Evolutionary conservation across 495 filamentous ascomycete genomes (phyloP).

Genomic region (Cudoniella acicularis): DNA sequence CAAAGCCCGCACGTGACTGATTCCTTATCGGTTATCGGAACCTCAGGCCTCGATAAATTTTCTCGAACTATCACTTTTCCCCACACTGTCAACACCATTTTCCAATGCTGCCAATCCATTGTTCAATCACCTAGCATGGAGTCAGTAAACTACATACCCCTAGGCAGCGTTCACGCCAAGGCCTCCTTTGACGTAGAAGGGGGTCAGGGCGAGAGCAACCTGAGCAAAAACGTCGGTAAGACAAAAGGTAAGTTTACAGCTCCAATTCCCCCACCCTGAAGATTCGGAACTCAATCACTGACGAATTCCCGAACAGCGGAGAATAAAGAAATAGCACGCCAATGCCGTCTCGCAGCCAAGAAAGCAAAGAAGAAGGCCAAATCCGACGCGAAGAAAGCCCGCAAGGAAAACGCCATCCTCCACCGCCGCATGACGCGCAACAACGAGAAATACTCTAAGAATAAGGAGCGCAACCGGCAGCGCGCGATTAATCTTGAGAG

Average conservation of each 20-base stretch:
- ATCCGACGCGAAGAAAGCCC: conserved; percentile 34
- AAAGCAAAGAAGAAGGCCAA: conserved; percentile 21
- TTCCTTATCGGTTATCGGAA: conserved; percentile 4
- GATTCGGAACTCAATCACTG: neutral
- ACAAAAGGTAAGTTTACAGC: neutral
- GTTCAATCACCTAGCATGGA: neutral
- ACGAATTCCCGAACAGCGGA: conserved; percentile 16
- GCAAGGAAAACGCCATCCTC: conserved; percentile 35
- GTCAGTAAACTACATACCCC: conserved; percentile 10
- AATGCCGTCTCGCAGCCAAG: conserved; percentile 8
- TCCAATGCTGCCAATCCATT: neutral
- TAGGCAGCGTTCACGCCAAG: neutral
- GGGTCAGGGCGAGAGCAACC: too few relatives aligned
- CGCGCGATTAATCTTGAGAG: conserved; percentile 31
- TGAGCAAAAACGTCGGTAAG: too few relatives aligned
- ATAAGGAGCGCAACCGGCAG: conserved; percentile 32
- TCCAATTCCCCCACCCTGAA: neutral
- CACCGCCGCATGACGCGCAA: conserved; percentile 32
- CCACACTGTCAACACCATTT: neutral
- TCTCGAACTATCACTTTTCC: neutral
- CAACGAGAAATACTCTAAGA: conserved; percentile 35
- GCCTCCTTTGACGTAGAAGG: neutral
- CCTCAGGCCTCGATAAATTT: neutral
- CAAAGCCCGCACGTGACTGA: neutral
- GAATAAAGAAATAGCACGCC: conserved; percentile 12